A percentile compares a stretch with the other conserved stretches of the same genome.
These are phyloP conservation scores for Marasmius sp. DNA, from an alignment of 1,284 basidiomycete species.

Conservation along the genomic window DNA sequence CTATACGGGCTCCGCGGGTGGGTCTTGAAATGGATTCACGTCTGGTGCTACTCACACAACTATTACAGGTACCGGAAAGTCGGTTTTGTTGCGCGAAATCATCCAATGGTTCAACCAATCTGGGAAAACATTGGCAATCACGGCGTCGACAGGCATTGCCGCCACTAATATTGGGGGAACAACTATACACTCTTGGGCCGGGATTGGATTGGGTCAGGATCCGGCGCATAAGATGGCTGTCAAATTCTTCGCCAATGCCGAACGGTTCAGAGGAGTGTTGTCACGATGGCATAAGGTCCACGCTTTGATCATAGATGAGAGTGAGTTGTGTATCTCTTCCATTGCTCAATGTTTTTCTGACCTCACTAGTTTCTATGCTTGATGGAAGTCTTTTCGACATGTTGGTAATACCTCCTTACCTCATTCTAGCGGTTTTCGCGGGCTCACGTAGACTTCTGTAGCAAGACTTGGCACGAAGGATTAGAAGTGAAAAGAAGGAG, in stretches of 20 bases:
- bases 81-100: slow-evolving; percentile 85
- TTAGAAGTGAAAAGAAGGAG: slow-evolving; percentile 49
- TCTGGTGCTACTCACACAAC: neutral
- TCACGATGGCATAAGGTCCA: slow-evolving; percentile 75
- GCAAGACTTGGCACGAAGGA: slow-evolving; percentile 53
- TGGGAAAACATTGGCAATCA: slow-evolving; percentile 71
- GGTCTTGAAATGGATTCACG: slow-evolving; percentile 13
- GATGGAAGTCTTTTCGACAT: slow-evolving; percentile 89
- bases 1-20: slow-evolving; percentile 84
- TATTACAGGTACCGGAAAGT: slow-evolving; percentile 85
- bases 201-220: slow-evolving; percentile 82
- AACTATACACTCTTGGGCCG: slow-evolving; percentile 89
- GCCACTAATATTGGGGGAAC: slow-evolving; percentile 89
- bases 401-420: slow-evolving; percentile 40
- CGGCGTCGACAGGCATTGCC: slow-evolving; percentile 90
- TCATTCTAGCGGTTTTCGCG: neutral
- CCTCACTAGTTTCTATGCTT: slow-evolving; percentile 85
- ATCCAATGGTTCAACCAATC: slow-evolving; percentile 59
- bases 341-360: neutral
- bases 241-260: slow-evolving; percentile 47
- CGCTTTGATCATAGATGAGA: slow-evolving; percentile 90
- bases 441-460: slow-evolving; percentile 11
- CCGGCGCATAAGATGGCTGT: slow-evolving; percentile 51
- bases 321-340: slow-evolving; percentile 39
- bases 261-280: slow-evolving; percentile 64